These are phyloP conservation scores for Fusarium guadeloupense DNA, from an alignment of 2,329 filamentous ascomycete genomes.

Conservation along the genomic window DNA sequence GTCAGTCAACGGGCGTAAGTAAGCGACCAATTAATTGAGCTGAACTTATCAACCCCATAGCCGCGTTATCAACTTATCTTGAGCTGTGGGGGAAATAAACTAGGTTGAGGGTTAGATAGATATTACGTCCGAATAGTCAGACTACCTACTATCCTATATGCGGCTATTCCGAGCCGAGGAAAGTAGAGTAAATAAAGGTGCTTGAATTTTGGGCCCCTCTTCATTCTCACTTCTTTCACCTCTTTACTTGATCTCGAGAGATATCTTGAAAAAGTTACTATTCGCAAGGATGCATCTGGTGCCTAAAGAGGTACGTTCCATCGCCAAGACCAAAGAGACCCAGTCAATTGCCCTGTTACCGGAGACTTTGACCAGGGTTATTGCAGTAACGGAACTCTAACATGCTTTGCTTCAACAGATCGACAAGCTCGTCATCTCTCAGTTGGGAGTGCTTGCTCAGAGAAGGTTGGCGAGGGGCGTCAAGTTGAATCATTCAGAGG, in stretches of 20 bases:
- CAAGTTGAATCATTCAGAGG: conserved; percentile 89
- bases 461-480: conserved; percentile 87
- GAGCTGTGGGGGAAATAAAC: conserved; percentile 13
- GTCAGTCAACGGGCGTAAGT: conserved; percentile 9
- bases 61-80: conserved; percentile 15
- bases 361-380: conserved; percentile 30
- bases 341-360: conserved; percentile 12
- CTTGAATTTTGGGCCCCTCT: background rate
- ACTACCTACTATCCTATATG: conserved; percentile 15
- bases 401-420: conserved; percentile 64
- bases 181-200: conserved; percentile 10
- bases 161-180: conserved; percentile 28
- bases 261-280: background rate
- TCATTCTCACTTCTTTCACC: background rate
- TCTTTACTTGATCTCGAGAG: background rate
- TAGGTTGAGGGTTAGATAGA: conserved; percentile 5
- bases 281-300: conserved; percentile 57
- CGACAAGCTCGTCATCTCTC: conserved; percentile 94
- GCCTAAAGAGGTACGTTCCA: conserved; percentile 57
- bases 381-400: conserved; percentile 19
- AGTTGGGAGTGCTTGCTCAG: conserved; percentile 88
- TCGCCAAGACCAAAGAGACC: conserved; percentile 17
- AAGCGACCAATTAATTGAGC: conserved; percentile 18
- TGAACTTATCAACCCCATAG: conserved; percentile 25
- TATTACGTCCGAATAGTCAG: conserved; percentile 14